Evolutionary conservation across 768 basidiomycete species (phyloP).

Genomic region (Agrocybe chaxingu): DNA sequence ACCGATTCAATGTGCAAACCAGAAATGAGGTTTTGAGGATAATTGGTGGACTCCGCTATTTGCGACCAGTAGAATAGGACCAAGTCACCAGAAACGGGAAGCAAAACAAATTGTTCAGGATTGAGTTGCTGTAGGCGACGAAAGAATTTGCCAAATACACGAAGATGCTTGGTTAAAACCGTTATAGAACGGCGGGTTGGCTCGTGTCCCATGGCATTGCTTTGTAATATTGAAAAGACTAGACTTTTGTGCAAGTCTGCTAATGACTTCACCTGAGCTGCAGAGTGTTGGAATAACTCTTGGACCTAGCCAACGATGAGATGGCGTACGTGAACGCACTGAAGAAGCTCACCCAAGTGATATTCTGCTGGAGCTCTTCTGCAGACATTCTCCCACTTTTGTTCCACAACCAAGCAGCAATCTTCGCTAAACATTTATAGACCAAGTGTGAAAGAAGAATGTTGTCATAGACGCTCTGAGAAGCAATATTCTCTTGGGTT

Average conservation of each 20-base stretch:
- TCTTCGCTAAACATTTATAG: slow-evolving; percentile 73
- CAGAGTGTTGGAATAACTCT: slow-evolving; percentile 59
- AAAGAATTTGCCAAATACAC: slow-evolving; percentile 78
- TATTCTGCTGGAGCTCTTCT: slow-evolving; percentile 41
- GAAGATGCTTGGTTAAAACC: slow-evolving; percentile 64
- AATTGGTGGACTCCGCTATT: slow-evolving; percentile 66
- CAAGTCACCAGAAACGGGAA: slow-evolving; percentile 63
- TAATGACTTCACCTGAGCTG: slow-evolving; percentile 51
- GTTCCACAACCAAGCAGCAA: slow-evolving; percentile 72
- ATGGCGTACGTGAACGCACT: not conserved
- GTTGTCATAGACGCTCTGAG: slow-evolving; percentile 33
- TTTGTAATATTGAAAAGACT: slow-evolving; percentile 37
- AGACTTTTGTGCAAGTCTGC: slow-evolving; percentile 57
- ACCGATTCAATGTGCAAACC: slow-evolving; percentile 33
- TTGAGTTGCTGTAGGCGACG: slow-evolving; percentile 67
- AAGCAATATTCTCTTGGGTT: slow-evolving; percentile 42
- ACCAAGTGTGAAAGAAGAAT: slow-evolving; percentile 59
- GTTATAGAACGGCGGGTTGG: slow-evolving; percentile 43
- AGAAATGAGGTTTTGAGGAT: slow-evolving; percentile 47
- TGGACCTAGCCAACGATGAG: slow-evolving; percentile 41
- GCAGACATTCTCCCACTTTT: slow-evolving; percentile 39
- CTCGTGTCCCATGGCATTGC: slow-evolving; percentile 31
- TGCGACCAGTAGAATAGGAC: slow-evolving; percentile 82
- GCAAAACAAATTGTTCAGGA: slow-evolving; percentile 51
- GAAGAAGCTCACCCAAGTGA: slow-evolving; percentile 47